Base-by-base conservation (phyloP, 805 yeast genomes). In the Spencermartinsiella europaea region DNA sequence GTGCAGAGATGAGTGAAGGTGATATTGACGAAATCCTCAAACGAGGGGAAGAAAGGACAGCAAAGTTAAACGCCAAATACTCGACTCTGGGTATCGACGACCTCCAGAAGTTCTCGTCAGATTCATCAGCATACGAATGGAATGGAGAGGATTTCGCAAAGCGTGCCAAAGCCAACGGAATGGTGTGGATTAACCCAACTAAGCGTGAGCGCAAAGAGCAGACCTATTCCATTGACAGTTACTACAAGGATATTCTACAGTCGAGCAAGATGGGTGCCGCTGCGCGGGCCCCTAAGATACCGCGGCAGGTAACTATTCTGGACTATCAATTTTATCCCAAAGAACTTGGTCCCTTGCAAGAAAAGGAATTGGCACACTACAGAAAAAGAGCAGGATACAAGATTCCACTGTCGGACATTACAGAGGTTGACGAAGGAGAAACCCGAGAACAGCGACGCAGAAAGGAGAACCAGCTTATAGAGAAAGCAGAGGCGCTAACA, bases 261-360 rank as follows among this genome's bases (percentile, higher is more conserved):
- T 77, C 88, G 1, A 80, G 84, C 40, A 73, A 85, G 57, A 62
- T 81, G 0, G 59, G 69, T 10, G 27, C 46, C 2, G 42, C 42
- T 59, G 70, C 44, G 71, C 70, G 77, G 14, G 83, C 83, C 1
- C 90, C 91, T 10, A 77, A 78, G 52, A 85, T 93, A 38, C 97
- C 97, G 28, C 87, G 83, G 59, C 91, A 86, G 57, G 71, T 85
- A 45, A 79, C 79, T 42, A 71, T 86, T 34, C 85, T 82, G 58
- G 96, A 91, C 61, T 96, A 87, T 64, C 99, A 91, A 63, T 86
- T 91, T 58, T 86, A 74, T 60, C 85, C 95, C 1, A 72, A 80
- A 2, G 77, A 83, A 60, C 67, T 93, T 41, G 73, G 76, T 52
- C 86, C 82, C 52, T 64, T 91, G 25, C 81, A 85, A 57, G 96